A percentile compares a stretch with the other conserved stretches of the same genome.
phyloP scores from a whole-genome alignment of 805 yeast species.

The Wickerhamiella allomyrinae region DNA sequence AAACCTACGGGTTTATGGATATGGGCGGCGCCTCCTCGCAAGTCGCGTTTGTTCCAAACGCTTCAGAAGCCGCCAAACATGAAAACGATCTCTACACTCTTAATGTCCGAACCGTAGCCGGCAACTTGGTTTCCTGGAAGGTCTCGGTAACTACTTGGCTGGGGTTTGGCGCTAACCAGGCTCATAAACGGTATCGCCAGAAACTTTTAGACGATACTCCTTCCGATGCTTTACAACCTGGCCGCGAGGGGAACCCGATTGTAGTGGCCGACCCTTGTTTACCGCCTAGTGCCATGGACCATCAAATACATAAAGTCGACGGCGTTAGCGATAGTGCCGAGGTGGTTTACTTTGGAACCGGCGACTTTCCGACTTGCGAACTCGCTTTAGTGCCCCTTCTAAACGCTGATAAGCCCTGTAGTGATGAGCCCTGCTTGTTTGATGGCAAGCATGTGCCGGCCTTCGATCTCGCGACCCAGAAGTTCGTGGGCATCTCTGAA shows the following conservation, averaged over 20 bases:
- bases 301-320: slow-evolving; percentile 2
- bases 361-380: slow-evolving; percentile 63
- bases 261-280: slow-evolving; percentile 61
- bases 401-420: slow-evolving; percentile 66
- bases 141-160: slow-evolving; percentile 94
- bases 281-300: slow-evolving; percentile 40
- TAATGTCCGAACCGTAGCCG: slow-evolving; percentile 52
- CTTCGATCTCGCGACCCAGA: slow-evolving; percentile 63
- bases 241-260: slow-evolving; percentile 9
- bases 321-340: slow-evolving; percentile 8
- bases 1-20: slow-evolving; percentile 82
- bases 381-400: slow-evolving; percentile 61
- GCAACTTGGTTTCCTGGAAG: slow-evolving; percentile 60
- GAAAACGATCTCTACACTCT: slow-evolving; percentile 59
- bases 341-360: slow-evolving; percentile 51
- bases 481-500: slow-evolving; percentile 87
- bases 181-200: slow-evolving; percentile 53
- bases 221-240: slow-evolving; percentile 5
- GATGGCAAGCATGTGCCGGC: slow-evolving; percentile 92
- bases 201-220: slow-evolving; percentile 24
- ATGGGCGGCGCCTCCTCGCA: slow-evolving; percentile 99
- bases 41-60: slow-evolving; percentile 75
- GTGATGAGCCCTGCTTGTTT: slow-evolving; percentile 79
- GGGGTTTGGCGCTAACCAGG: slow-evolving; percentile 95
- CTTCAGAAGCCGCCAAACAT: slow-evolving; percentile 47